Percentiles rank a stretch among this genome's conserved stretches.
Conservation (phyloP, 1,139 yeast genomes). For the Pichia norvegensis region DNA sequence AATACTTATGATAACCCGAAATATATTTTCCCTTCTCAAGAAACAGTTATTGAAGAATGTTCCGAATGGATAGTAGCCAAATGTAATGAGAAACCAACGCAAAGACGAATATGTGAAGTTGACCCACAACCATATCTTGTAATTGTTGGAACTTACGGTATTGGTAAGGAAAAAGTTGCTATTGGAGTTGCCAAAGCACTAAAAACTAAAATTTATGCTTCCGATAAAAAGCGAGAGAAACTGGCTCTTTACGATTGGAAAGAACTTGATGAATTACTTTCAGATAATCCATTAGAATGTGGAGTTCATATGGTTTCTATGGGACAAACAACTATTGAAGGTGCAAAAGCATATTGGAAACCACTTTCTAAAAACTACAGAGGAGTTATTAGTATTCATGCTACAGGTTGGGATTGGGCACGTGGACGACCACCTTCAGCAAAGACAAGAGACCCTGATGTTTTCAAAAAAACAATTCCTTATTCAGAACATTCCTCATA, state of each 20-base stretch:
- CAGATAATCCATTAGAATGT: constrained; percentile 39
- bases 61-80: constrained; percentile 44
- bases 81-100: constrained; percentile 22
- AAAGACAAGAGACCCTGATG: neutral
- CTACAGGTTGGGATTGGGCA: neutral
- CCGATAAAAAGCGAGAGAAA: constrained; percentile 41
- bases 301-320: constrained; percentile 62
- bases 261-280: constrained; percentile 25
- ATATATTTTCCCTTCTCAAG: constrained; percentile 73
- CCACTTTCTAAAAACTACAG: constrained; percentile 29
- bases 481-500: constrained; percentile 93
- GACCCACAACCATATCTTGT: constrained; percentile 36
- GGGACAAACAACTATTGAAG: constrained; percentile 33
- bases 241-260: constrained; percentile 34
- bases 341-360: constrained; percentile 45
- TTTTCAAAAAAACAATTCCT: neutral
- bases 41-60: constrained; percentile 51
- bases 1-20: constrained; percentile 79
- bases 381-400: constrained; percentile 29
- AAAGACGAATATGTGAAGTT: constrained; percentile 2
- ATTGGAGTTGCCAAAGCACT: constrained; percentile 54
- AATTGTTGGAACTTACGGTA: constrained; percentile 82
- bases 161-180: constrained; percentile 86
- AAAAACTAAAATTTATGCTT: constrained; percentile 45
- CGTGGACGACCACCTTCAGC: neutral